Evolutionary conservation across 768 basidiomycete species (phyloP).

Genomic region (Mycena filopes): DNA sequence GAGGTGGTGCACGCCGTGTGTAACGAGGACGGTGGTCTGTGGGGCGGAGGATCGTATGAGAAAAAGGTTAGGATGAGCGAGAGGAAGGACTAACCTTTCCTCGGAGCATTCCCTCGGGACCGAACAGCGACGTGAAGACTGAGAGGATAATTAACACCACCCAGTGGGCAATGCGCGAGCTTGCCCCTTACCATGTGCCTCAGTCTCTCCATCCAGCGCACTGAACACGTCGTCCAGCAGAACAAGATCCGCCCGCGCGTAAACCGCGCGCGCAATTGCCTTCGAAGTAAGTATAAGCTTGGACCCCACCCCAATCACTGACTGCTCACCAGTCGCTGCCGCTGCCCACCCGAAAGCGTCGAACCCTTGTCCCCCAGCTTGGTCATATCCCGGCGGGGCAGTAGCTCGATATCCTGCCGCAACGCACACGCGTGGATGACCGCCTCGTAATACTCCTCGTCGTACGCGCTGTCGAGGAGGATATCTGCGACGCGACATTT

Average conservation of each 20-base stretch:
- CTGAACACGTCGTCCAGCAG: constrained; percentile 29
- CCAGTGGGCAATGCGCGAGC: neutral
- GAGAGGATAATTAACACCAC: neutral
- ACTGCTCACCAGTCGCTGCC: constrained; percentile 23
- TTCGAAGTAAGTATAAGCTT: too few relatives aligned
- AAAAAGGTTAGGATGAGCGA: neutral
- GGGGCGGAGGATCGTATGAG: neutral
- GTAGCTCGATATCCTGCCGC: constrained; percentile 22
- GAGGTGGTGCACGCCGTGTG: constrained; percentile 27
- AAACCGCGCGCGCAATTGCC: constrained; percentile 28
- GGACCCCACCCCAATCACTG: too few relatives aligned
- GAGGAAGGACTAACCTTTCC: constrained; percentile 7
- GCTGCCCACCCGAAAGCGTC: constrained; percentile 26
- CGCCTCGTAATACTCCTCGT: constrained; percentile 22
- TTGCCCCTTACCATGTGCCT: constrained; percentile 14
- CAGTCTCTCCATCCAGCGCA: constrained; percentile 26
- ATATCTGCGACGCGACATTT: constrained; percentile 6
- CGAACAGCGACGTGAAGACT: constrained; percentile 28
- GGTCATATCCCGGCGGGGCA: constrained; percentile 21
- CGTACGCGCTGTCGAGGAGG: constrained; percentile 21
- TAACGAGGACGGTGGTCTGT: constrained; percentile 27
- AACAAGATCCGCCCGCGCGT: constrained; percentile 23
- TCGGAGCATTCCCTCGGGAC: constrained; percentile 24
- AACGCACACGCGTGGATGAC: constrained; percentile 27
- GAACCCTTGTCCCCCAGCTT: constrained; percentile 24